Evolutionary conservation across 1,139 yeast genomes (phyloP).

Genomic region (Hyphopichia fennica): DNA sequence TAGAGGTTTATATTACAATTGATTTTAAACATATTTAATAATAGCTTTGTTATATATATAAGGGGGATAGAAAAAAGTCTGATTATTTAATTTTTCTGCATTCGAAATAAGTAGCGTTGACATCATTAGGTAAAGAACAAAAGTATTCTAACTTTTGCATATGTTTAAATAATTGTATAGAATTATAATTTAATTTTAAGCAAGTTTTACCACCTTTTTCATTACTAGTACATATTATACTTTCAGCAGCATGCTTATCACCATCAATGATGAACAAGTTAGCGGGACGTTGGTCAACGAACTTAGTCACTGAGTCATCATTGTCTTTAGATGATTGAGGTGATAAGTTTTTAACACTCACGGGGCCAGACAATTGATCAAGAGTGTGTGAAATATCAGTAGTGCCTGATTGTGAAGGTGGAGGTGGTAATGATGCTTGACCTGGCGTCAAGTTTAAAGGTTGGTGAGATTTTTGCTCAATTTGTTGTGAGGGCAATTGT

Average conservation of each 20-base stretch:
- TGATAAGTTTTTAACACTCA: conserved; percentile 1
- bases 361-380: conserved; percentile 24
- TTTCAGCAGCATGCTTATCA: conserved; percentile 36
- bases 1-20: too few relatives aligned
- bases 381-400: conserved; percentile 39
- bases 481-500: conserved; percentile 15
- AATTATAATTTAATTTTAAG: conserved; percentile 37
- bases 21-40: too few relatives aligned
- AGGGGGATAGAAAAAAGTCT: too few relatives aligned
- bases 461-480: conserved; percentile 39
- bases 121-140: conserved; percentile 48
- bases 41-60: too few relatives aligned
- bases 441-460: conserved; percentile 16
- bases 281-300: conserved; percentile 26
- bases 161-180: conserved; percentile 42
- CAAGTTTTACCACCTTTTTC: conserved; percentile 47
- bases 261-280: conserved; percentile 47
- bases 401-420: background rate
- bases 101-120: conserved; percentile 49
- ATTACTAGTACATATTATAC: conserved; percentile 45
- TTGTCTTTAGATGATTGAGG: conserved; percentile 4
- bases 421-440: background rate
- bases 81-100: conserved; percentile 38
- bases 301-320: conserved; percentile 16
- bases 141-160: conserved; percentile 49